Evolutionary conservation across 2,329 filamentous ascomycete species (phyloP).

Genomic region (Venturia carpophila): DNA sequence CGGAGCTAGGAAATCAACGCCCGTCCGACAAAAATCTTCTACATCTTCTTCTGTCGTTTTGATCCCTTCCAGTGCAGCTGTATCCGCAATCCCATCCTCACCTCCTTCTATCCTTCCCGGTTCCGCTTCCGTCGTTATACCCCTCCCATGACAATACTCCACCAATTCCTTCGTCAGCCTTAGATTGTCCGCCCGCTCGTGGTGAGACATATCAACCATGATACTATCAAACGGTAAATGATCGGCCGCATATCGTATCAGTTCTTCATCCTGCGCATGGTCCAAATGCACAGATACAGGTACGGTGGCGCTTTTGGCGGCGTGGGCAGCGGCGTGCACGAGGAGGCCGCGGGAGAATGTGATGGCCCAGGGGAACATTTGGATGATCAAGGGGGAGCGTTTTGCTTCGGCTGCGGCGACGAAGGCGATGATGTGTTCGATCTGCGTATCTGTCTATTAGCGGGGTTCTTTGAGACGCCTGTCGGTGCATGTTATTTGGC

Average conservation of each 20-base stretch:
- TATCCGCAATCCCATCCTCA: conserved; percentile 67
- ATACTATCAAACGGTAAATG: conserved; percentile 56
- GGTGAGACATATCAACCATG: conserved; percentile 71
- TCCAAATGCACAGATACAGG: conserved; percentile 34
- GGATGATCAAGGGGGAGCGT: conserved; percentile 55
- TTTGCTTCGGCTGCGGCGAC: conserved; percentile 57
- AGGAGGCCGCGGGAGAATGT: conserved; percentile 46
- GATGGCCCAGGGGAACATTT: conserved; percentile 63
- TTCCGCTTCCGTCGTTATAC: conserved; percentile 58
- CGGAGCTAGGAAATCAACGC: conserved; percentile 66
- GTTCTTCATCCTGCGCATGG: conserved; percentile 32
- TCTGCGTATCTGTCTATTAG: too few relatives aligned
- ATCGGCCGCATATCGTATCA: conserved; percentile 27
- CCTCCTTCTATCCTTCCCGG: conserved; percentile 64
- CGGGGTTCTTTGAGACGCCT: too few relatives aligned
- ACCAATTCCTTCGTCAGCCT: conserved; percentile 55
- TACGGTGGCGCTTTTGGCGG: conserved; percentile 28
- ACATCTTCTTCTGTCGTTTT: conserved; percentile 63
- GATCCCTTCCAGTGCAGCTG: conserved; percentile 52
- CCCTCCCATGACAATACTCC: conserved; percentile 54
- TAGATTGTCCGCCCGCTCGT: conserved; percentile 63
- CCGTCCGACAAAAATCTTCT: conserved; percentile 61
- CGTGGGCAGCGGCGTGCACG: conserved; percentile 31
- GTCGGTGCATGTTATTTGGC: conserved; percentile 48
- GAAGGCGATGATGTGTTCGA: conserved; percentile 57